Evolutionary conservation across 2,329 filamentous ascomycete genomes (phyloP).

Genomic region (Lasiodiplodia citricola): DNA sequence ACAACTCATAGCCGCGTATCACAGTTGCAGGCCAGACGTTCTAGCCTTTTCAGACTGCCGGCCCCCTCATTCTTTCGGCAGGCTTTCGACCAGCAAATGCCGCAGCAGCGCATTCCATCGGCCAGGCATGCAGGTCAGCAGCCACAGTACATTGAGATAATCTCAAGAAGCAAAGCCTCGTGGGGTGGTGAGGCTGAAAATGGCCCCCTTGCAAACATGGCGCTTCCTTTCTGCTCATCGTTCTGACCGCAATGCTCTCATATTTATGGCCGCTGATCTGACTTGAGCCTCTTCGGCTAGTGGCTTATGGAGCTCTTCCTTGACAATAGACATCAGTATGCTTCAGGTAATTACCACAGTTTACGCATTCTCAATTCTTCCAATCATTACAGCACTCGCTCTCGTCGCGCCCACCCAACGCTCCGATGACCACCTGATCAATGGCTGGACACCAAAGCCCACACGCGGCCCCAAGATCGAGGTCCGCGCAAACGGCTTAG

Average conservation of each 20-base stretch:
- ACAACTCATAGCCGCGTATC: neutral
- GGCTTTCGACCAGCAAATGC: neutral
- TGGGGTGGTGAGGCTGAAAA: slow-evolving; percentile 4
- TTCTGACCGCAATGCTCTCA: neutral
- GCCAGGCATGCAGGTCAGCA: neutral
- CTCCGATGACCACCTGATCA: neutral
- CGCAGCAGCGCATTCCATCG: neutral
- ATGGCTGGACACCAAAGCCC: slow-evolving; percentile 9
- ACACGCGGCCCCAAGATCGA: neutral
- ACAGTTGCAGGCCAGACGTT: neutral
- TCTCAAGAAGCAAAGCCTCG: neutral
- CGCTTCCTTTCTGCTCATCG: neutral
- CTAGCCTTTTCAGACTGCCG: neutral
- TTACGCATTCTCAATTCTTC: neutral
- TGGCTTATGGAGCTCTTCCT: neutral
- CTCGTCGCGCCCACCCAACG: neutral
- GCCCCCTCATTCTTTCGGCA: neutral
- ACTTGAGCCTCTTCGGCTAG: slow-evolving; percentile 1
- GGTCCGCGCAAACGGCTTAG: neutral
- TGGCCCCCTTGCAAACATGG: too few species aligned
- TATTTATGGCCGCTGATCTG: neutral
- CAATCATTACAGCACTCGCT: neutral
- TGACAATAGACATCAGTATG: neutral
- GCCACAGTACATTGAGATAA: neutral
- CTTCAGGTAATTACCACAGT: neutral